Evolutionary conservation across 2,329 filamentous ascomycete genomes (phyloP).

Genomic region (Scedosporium boydii): DNA sequence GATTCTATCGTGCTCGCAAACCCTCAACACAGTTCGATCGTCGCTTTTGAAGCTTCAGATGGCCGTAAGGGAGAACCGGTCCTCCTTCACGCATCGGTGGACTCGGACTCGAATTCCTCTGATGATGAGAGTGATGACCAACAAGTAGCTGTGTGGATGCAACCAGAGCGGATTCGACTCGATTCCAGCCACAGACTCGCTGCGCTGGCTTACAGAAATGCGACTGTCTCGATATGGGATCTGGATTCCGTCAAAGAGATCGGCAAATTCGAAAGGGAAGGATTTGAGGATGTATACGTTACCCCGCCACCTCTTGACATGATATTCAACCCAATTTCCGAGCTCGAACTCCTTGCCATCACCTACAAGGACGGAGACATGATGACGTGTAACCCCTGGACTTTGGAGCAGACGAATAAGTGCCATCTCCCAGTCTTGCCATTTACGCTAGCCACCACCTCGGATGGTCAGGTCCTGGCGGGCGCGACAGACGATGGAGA

Average conservation of each 20-base stretch:
- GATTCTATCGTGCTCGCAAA: neutral
- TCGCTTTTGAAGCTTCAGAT: neutral
- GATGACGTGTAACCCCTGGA: slow-evolving; percentile 12
- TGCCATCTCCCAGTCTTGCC: neutral
- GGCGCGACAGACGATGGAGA: slow-evolving; percentile 14
- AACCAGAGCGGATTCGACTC: neutral
- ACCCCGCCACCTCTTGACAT: neutral
- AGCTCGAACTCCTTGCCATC: slow-evolving; percentile 13
- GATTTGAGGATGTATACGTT: slow-evolving; percentile 8
- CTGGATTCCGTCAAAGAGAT: neutral
- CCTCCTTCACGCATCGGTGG: neutral
- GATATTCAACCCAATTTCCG: slow-evolving; percentile 12
- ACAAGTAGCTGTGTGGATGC: neutral
- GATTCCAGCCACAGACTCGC: neutral
- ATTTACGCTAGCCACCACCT: slow-evolving; percentile 12
- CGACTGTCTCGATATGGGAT: neutral
- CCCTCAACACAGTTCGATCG: neutral
- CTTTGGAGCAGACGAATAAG: slow-evolving; percentile 9
- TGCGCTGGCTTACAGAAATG: neutral
- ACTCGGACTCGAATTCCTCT: neutral
- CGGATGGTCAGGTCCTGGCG: slow-evolving; percentile 16
- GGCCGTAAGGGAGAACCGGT: neutral
- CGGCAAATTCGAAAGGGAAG: slow-evolving; percentile 10
- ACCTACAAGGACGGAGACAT: slow-evolving; percentile 14
- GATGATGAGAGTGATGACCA: neutral